Percentiles rank a stretch among this genome's conserved stretches.
phyloP scores from a whole-genome alignment of 805 yeast genomes.

The Kuraishia hungarica region DNA sequence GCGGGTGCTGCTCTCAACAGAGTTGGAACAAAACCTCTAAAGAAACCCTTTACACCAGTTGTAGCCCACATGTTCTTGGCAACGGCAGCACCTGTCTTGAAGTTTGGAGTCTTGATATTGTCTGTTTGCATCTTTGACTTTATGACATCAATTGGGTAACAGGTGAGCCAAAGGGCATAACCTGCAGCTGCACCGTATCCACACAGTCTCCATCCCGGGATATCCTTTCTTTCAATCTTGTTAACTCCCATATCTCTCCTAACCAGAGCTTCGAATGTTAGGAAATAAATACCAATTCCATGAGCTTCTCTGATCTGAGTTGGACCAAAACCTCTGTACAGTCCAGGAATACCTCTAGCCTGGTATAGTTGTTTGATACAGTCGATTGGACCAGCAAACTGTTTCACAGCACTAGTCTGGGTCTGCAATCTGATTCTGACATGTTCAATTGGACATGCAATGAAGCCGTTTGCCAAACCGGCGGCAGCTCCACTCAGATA shows the following conservation, averaged over 20 bases:
- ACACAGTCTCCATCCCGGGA: slow-evolving; percentile 85
- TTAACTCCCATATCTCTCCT: slow-evolving; percentile 48
- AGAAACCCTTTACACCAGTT: slow-evolving; percentile 72
- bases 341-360: slow-evolving; percentile 46
- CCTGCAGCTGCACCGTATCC: slow-evolving; percentile 72
- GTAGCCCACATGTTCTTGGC: slow-evolving; percentile 39
- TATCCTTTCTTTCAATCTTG: slow-evolving; percentile 49
- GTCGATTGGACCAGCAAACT: slow-evolving; percentile 66
- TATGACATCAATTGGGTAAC: slow-evolving; percentile 85
- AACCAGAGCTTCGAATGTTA: slow-evolving; percentile 85
- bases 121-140: slow-evolving; percentile 81
- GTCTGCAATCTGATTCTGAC: slow-evolving; percentile 91
- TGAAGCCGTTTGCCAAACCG: slow-evolving; percentile 80
- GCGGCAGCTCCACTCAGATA: slow-evolving; percentile 86
- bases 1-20: slow-evolving; percentile 96
- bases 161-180: slow-evolving; percentile 75
- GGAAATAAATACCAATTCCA: slow-evolving; percentile 84
- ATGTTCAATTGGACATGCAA: slow-evolving; percentile 94
- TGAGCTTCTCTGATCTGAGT: slow-evolving; percentile 78
- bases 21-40: slow-evolving; percentile 89
- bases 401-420: slow-evolving; percentile 43
- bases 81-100: slow-evolving; percentile 52
- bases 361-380: slow-evolving; percentile 50
- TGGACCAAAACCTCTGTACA: slow-evolving; percentile 78
- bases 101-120: slow-evolving; percentile 48